phyloP scores from a whole-genome alignment of 1,284 basidiomycete genomes.

The Exobasidium rhododendri region DNA sequence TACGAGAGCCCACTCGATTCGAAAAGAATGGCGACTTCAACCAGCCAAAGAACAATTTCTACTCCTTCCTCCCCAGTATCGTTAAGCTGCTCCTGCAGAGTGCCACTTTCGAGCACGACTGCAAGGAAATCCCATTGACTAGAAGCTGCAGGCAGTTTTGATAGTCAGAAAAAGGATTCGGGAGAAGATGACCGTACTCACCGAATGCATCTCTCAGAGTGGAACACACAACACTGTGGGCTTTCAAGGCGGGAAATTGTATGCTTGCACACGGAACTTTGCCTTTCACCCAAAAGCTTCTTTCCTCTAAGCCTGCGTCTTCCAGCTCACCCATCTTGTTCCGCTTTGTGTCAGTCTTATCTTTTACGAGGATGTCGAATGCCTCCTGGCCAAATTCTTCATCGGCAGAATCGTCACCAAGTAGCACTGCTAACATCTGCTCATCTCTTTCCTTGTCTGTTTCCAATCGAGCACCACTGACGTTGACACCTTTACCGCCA shows the following conservation, averaged over 20 bases:
- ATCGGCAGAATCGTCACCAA: not conserved
- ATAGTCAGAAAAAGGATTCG: too few species aligned
- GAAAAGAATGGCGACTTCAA: not conserved
- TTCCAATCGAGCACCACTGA: not conserved
- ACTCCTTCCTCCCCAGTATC: not conserved
- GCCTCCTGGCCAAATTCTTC: not conserved
- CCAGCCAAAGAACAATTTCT: not conserved
- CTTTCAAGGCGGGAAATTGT: not conserved
- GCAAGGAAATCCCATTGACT: not conserved
- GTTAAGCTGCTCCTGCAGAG: too few species aligned
- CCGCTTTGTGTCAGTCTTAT: not conserved
- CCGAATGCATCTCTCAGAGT: not conserved
- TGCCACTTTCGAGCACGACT: not conserved
- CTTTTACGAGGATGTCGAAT: constrained; percentile 3
- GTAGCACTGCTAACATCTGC: not conserved
- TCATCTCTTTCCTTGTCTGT: not conserved
- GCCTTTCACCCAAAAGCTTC: not conserved
- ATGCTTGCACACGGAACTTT: not conserved
- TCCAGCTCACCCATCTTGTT: not conserved
- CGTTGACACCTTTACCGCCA: not conserved
- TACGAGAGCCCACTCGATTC: not conserved
- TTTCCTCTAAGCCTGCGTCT: not conserved
- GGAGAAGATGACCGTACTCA: not conserved
- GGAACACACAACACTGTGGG: not conserved
- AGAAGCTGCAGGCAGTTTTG: too few species aligned